Base-by-base conservation (phyloP, 2,329 filamentous ascomycete species). In the Microthyrium microscopicum region DNA sequence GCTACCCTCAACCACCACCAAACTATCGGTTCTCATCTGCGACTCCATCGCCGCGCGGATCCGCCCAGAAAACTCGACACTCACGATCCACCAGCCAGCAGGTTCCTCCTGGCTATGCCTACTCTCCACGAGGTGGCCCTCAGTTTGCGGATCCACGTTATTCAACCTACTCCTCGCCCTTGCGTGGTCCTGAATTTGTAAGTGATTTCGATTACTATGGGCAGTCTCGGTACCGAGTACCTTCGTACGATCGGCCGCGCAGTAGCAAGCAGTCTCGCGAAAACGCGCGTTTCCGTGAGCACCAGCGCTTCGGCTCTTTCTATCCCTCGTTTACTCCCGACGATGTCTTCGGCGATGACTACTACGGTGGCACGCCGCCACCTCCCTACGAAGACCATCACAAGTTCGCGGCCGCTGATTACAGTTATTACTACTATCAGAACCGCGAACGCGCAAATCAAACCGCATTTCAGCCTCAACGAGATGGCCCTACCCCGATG, bases 141-240 rank as follows among this genome's bases (percentile, higher is more conserved):
- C 49, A 45, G 48, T 54, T 39, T 13, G 42, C 41, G 34, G 47
- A 62, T 41, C 56, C 57, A 33, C 58, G 60, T 41, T 56, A 8
- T 15, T 20, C 30, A 13, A 17, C 35, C 18, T 25, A 56, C 40
- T 54, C 53, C 35, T 54, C 58, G 33, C 50, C 52, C 37, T 63
- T 60, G 46, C 60, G 65, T 44, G 57, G 15, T 13, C 48, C 57
- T 53, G 68, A 74, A 57, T 66, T 69, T 73, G 71, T 75, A 73
- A 75, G 71, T 75, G 64, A 62, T 63, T 65, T 59, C 57, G 54
- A 51, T 46, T 51, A 52, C 44, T 51, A 52, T 44, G 24, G 20
- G 16, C 35, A 18, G 35, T 29, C 13, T 11, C 22, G 24, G 35
- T 54, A 53, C 46, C 52, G 45, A 55, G 52, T 50, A 50, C 54